Percentiles rank a stretch among this genome's conserved stretches.
Conservation (phyloP, 192 early-diverging fungal genomes). For the Umbelopsis ramanniana region DNA sequence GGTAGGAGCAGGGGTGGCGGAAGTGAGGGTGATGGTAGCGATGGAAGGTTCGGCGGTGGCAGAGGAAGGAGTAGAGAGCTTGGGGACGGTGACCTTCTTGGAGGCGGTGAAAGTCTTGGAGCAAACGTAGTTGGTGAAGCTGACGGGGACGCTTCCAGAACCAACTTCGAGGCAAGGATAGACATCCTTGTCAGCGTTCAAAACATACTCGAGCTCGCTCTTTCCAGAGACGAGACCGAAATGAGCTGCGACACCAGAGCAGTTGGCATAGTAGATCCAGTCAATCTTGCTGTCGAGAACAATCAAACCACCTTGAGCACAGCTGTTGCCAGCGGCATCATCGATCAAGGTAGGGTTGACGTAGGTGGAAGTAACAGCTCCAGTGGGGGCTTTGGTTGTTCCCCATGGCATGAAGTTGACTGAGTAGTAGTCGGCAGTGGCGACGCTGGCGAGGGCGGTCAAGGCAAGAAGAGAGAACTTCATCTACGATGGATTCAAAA, state of each 20-base stretch:
- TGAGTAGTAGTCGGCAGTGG: constrained; percentile 5
- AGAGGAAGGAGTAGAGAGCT: background rate
- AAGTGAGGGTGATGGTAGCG: background rate
- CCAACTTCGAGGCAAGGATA: background rate
- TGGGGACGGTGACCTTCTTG: background rate
- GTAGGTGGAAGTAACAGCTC: background rate
- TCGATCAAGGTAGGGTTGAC: background rate
- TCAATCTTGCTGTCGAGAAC: background rate
- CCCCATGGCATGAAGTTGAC: constrained; percentile 3
- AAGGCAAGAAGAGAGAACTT: constrained; percentile 9
- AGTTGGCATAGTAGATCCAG: constrained; percentile 14
- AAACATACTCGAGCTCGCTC: constrained; percentile 1
- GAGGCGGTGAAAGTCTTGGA: background rate
- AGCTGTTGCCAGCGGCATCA: constrained; percentile 7
- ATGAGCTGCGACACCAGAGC: constrained; percentile 3
- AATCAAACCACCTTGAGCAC: background rate
- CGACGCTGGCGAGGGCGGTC: constrained; percentile 1
- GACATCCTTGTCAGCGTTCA: background rate
- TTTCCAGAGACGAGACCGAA: background rate
- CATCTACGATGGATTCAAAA: background rate
- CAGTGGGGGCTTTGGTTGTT: background rate
- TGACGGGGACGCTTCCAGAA: background rate
- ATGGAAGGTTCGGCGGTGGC: background rate
- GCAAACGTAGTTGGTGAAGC: constrained; percentile 16
- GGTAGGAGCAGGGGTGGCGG: background rate